Evolutionary conservation across 768 basidiomycete species (phyloP).

Genomic region (Mycena albidolilacea): DNA sequence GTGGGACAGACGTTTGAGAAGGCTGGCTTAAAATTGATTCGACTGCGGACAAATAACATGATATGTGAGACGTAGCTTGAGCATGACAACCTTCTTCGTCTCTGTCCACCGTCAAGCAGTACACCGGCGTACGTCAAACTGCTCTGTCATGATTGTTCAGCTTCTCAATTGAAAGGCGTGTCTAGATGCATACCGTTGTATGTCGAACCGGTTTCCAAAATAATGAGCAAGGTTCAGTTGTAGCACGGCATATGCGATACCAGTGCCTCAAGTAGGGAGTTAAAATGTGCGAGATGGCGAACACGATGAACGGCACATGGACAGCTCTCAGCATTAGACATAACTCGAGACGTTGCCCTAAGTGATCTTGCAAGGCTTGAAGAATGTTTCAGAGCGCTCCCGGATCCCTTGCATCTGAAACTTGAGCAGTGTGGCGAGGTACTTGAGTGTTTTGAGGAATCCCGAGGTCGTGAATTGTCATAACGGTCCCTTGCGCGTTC

Average conservation of each 20-base stretch:
- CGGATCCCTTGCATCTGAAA: too few relatives aligned
- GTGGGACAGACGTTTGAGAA: too few relatives aligned
- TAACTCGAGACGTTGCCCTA: too few relatives aligned
- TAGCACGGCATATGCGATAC: too few relatives aligned
- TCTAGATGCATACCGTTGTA: background rate
- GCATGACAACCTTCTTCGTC: background rate
- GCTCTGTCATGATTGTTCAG: too few relatives aligned
- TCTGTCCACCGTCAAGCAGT: conserved; percentile 1
- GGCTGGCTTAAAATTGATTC: too few relatives aligned
- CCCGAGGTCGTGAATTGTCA: conserved; percentile 1
- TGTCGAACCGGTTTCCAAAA: background rate
- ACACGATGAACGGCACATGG: conserved; percentile 2
- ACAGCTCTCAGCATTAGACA: conserved; percentile 11
- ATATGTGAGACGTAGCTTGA: too few relatives aligned
- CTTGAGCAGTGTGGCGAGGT: background rate
- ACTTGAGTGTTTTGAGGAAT: conserved; percentile 1
- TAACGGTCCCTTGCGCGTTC: background rate
- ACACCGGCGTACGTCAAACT: background rate
- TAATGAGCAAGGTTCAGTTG: too few relatives aligned
- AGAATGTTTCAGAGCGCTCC: too few relatives aligned
- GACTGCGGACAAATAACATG: too few relatives aligned
- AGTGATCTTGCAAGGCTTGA: too few relatives aligned
- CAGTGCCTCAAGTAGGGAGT: background rate
- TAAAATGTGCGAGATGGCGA: conserved; percentile 5
- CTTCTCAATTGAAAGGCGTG: too few relatives aligned